Evolutionary conservation across 2,329 filamentous ascomycete species (phyloP).

Genomic region (Trematosphaeria pertusa): DNA sequence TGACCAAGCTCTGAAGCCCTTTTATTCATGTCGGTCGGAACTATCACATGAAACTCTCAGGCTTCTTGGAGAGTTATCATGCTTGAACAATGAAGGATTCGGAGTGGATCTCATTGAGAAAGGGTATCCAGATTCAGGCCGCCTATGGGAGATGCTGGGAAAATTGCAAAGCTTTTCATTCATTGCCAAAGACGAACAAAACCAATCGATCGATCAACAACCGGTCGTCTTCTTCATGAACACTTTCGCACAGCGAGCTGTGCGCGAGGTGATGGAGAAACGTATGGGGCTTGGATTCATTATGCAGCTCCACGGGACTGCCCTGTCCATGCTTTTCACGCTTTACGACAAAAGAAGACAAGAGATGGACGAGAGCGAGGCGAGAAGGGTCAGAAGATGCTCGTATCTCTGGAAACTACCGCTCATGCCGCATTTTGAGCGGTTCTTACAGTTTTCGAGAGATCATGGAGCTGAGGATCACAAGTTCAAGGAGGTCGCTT

Average conservation of each 20-base stretch:
- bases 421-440: constrained; percentile 4
- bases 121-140: background rate
- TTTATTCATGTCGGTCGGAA: too few relatives aligned
- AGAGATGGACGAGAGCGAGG: background rate
- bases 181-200: background rate
- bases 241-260: background rate
- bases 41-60: too few relatives aligned
- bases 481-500: background rate
- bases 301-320: background rate
- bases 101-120: background rate
- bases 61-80: constrained; percentile 1
- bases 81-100: background rate
- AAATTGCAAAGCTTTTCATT: background rate
- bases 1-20: too few relatives aligned
- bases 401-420: constrained; percentile 4
- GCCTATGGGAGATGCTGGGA: background rate
- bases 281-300: background rate
- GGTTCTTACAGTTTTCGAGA: background rate
- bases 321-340: background rate
- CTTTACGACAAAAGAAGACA: background rate
- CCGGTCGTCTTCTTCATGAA: constrained; percentile 3
- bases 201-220: too few relatives aligned
- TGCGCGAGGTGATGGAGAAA: background rate
- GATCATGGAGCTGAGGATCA: background rate
- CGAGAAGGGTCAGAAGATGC: too few relatives aligned